Evolutionary conservation across 1,139 yeast genomes (phyloP).

Genomic region (Pichia norvegensis): DNA sequence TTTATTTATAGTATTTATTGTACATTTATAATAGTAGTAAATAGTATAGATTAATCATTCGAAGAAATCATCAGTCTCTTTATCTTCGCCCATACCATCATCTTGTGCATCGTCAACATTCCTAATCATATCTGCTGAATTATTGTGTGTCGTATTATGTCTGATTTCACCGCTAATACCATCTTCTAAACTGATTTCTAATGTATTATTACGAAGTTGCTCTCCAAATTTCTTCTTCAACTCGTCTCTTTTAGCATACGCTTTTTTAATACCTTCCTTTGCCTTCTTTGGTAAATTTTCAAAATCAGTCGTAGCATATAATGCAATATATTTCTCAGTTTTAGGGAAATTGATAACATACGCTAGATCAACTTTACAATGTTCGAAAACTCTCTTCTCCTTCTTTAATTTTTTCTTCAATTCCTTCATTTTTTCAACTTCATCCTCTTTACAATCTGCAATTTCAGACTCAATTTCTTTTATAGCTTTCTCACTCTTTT

Average conservation of each 20-base stretch:
- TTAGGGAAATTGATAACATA: conserved; percentile 76
- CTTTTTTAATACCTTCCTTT: conserved; percentile 37
- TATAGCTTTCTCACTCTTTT: conserved; percentile 48
- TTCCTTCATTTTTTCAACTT: conserved; percentile 35
- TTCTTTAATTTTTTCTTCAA: conserved; percentile 47
- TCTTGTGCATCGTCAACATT: conserved; percentile 11
- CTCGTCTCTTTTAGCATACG: conserved; percentile 43
- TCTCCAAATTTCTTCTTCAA: conserved; percentile 46
- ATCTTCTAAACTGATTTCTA: conserved; percentile 55
- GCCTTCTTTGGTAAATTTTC: conserved; percentile 31
- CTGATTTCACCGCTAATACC: conserved; percentile 37
- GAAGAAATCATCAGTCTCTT: conserved; percentile 42
- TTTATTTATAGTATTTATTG: neutral
- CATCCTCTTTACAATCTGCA: conserved; percentile 20
- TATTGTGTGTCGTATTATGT: conserved; percentile 20
- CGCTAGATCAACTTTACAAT: conserved; percentile 64
- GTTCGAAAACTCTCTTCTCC: conserved; percentile 44
- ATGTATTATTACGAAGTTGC: conserved; percentile 40
- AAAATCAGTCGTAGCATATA: conserved; percentile 44
- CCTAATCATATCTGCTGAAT: neutral
- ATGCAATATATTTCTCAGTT: conserved; percentile 70
- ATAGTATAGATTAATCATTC: conserved; percentile 26
- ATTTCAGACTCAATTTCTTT: conserved; percentile 31
- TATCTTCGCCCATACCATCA: conserved; percentile 1
- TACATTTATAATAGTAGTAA: neutral